Conservation (phyloP, 768 basidiomycete species). For the Suillus alpinus region DNA sequence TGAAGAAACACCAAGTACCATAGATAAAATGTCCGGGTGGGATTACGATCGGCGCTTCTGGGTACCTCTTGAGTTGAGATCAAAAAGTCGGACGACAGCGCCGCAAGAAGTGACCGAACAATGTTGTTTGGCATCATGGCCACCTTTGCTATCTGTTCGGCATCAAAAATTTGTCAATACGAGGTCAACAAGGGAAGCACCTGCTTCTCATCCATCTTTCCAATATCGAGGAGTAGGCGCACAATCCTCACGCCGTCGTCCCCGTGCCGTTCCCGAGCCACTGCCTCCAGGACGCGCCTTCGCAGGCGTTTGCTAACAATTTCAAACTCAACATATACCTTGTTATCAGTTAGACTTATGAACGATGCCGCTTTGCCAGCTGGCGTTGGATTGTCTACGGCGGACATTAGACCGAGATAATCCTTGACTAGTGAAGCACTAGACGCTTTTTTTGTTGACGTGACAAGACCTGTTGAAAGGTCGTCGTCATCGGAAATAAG, state of each 20-base stretch:
- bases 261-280: conserved; percentile 81
- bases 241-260: conserved; percentile 80
- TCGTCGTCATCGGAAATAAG: conserved; percentile 62
- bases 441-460: conserved; percentile 51
- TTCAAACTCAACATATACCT: conserved; percentile 80
- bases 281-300: conserved; percentile 68
- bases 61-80: conserved; percentile 94
- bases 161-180: conserved; percentile 4
- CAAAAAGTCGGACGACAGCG: conserved; percentile 75
- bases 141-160: conserved; percentile 79
- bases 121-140: conserved; percentile 92
- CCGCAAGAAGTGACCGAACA: conserved; percentile 75
- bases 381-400: conserved; percentile 78
- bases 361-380: conserved; percentile 70
- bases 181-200: conserved; percentile 38
- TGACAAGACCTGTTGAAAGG: conserved; percentile 61
- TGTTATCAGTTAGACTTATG: conserved; percentile 65
- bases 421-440: conserved; percentile 66
- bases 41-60: conserved; percentile 85
- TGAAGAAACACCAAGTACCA: conserved; percentile 51
- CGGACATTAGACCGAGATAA: conserved; percentile 77
- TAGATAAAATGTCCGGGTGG: conserved; percentile 85
- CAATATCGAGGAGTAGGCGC: conserved; percentile 71
- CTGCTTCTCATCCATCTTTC: conserved; percentile 95
- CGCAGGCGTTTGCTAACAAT: conserved; percentile 65